phyloP scores from a whole-genome alignment of 78 protist genomes.

The Diacronema lutheri region DNA sequence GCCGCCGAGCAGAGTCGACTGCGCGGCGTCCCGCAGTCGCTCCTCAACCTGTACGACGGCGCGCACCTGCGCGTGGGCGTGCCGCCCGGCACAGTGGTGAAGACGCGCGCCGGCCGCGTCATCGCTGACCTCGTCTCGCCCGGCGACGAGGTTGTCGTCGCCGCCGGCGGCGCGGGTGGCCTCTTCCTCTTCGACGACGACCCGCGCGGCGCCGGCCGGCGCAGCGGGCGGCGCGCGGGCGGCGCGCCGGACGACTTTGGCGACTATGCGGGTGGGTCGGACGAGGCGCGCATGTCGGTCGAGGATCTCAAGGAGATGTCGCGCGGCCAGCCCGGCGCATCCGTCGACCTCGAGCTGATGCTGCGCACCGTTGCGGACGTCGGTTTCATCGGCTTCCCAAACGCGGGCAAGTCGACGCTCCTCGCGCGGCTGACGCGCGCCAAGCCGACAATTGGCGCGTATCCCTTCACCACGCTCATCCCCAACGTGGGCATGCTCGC shows the following conservation, averaged over 20 bases:
- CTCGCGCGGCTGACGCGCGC: not conserved
- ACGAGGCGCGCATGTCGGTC: not conserved
- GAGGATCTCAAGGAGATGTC: slow-evolving; percentile 28
- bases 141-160: not conserved
- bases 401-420: slow-evolving; percentile 71
- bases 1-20: not conserved
- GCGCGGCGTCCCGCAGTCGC: not conserved
- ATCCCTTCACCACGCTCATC: slow-evolving; percentile 68
- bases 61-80: not conserved
- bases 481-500: slow-evolving; percentile 62
- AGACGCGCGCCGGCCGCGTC: not conserved
- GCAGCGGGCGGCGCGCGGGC: not conserved
- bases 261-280: too few species aligned
- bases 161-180: not conserved
- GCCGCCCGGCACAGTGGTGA: not conserved
- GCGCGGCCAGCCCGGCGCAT: slow-evolving; percentile 33
- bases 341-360: not conserved
- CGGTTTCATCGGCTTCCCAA: slow-evolving; percentile 76
- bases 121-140: not conserved
- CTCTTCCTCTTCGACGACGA: not conserved
- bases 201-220: too few species aligned
- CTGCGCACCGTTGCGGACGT: slow-evolving; percentile 57
- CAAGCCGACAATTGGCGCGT: slow-evolving; percentile 13
- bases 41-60: not conserved
- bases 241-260: not conserved